Evolutionary conservation across 768 basidiomycete species (phyloP).

Genomic region (Leccinum uliginosum): DNA sequence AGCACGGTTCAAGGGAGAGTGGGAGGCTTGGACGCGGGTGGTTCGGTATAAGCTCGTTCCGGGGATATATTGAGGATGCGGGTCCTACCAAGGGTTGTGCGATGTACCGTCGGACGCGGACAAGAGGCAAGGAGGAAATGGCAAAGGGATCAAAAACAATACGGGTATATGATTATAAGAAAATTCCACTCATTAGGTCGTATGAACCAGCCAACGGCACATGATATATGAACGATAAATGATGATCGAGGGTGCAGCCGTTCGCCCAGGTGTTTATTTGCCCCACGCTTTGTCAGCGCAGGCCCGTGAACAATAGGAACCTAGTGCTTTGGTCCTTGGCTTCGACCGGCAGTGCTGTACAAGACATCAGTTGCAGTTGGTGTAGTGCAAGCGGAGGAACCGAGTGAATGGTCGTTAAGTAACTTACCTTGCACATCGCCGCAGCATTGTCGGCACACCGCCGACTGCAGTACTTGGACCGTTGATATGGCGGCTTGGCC

Average conservation of each 20-base stretch:
- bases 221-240: not conserved
- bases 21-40: conserved; percentile 36
- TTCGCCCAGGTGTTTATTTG: conserved; percentile 2
- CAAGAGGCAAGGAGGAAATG: not conserved
- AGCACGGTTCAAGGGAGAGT: conserved; percentile 15
- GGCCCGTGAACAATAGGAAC: conserved; percentile 24
- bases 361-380: not conserved
- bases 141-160: not conserved
- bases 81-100: not conserved
- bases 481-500: conserved; percentile 51
- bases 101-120: not conserved
- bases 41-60: conserved; percentile 50
- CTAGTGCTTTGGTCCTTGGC: conserved; percentile 12
- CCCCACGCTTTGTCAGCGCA: conserved; percentile 20
- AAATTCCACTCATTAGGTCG: not conserved
- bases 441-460: conserved; percentile 48
- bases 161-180: conserved; percentile 2
- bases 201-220: conserved; percentile 6
- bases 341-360: conserved; percentile 21
- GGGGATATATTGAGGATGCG: conserved; percentile 34
- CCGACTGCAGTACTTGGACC: conserved; percentile 58
- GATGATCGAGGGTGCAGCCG: not conserved
- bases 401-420: not conserved
- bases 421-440: conserved; percentile 21
- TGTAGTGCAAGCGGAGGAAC: not conserved